phyloP scores from a whole-genome alignment of 2,329 filamentous ascomycete species.

The Microcyclospora pomicola region DNA sequence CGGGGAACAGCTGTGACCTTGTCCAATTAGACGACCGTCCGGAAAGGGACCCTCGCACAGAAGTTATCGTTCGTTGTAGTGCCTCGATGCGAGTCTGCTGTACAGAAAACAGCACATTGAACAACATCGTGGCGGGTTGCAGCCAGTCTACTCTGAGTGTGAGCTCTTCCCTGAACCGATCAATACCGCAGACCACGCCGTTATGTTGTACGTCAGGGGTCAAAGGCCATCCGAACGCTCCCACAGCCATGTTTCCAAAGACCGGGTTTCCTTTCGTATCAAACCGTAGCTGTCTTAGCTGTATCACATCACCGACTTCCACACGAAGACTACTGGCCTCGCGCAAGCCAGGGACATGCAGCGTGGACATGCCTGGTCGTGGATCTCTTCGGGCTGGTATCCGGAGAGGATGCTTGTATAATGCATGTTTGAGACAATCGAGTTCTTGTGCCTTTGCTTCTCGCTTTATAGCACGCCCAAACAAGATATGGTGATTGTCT shows the following conservation, averaged over 20 bases:
- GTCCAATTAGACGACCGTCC: conserved; percentile 15
- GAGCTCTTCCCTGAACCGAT: conserved; percentile 10
- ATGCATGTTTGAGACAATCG: conserved; percentile 11
- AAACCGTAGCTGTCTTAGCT: conserved; percentile 11
- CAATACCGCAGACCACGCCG: conserved; percentile 13
- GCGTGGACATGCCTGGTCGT: conserved; percentile 4
- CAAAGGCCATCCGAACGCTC: not conserved
- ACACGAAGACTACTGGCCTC: conserved; percentile 8
- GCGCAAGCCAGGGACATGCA: conserved; percentile 13
- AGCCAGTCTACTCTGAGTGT: conserved; percentile 9
- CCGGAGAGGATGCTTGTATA: conserved; percentile 7
- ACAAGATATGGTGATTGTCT: conserved; percentile 4
- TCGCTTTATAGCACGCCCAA: conserved; percentile 5
- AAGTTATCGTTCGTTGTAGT: conserved; percentile 4
- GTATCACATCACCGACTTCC: conserved; percentile 14
- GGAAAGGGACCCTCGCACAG: conserved; percentile 3
- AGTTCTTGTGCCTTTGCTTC: conserved; percentile 7
- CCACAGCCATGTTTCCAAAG: not conserved
- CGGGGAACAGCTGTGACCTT: conserved; percentile 32
- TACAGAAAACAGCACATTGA: conserved; percentile 12
- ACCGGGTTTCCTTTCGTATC: conserved; percentile 4
- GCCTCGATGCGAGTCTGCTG: conserved; percentile 8
- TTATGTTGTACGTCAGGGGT: conserved; percentile 7
- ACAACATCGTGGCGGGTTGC: conserved; percentile 5
- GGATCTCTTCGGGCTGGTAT: conserved; percentile 2